Conservation (phyloP, 176 grass and related monocot genomes). For the Oryza glaberrima region DNA sequence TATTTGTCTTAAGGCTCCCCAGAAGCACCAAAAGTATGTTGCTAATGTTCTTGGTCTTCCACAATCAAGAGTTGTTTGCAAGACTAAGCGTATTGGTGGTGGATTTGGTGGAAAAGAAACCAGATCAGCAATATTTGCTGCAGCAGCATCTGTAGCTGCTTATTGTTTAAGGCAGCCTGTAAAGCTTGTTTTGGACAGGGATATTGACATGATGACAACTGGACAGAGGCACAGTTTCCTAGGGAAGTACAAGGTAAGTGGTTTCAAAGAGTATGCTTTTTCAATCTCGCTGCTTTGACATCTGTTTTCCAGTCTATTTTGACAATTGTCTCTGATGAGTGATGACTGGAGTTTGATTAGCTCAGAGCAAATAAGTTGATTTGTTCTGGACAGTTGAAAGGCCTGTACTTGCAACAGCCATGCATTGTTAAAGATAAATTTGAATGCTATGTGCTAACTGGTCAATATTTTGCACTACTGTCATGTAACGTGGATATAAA, state of each 20-base stretch:
- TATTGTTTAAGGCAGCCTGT: constrained; percentile 75
- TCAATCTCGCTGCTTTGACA: background rate
- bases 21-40: constrained; percentile 73
- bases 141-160: constrained; percentile 72
- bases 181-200: constrained; percentile 89
- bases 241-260: constrained; percentile 84
- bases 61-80: constrained; percentile 89
- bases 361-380: constrained; percentile 30
- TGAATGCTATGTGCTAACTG: constrained; percentile 10
- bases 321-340: background rate
- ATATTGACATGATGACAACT: constrained; percentile 86
- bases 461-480: constrained; percentile 13
- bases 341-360: background rate
- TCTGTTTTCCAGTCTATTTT: background rate
- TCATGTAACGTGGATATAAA: constrained; percentile 9
- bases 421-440: constrained; percentile 13
- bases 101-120: constrained; percentile 99
- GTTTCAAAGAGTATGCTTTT: background rate
- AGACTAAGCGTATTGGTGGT: constrained; percentile 91
- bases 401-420: background rate
- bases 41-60: constrained; percentile 82
- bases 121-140: constrained; percentile 77
- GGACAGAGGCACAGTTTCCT: constrained; percentile 96
- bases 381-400: constrained; percentile 7
- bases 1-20: constrained; percentile 63